phyloP scores from a whole-genome alignment of 2,329 filamentous ascomycete genomes.

The Clarireedia monteithiana region DNA sequence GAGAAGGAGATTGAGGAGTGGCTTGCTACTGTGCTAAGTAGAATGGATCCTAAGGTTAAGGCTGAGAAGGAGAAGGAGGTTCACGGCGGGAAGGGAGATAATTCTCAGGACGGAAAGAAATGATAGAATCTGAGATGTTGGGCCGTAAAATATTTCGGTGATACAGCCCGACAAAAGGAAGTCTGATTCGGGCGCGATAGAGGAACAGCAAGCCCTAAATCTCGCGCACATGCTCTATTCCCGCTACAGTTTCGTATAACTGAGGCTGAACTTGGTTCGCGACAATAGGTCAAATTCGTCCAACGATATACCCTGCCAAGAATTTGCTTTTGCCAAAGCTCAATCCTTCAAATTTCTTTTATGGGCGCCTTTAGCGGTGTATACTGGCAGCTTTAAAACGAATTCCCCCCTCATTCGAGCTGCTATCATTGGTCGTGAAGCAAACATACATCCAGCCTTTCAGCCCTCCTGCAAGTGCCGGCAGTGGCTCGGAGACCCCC shows the following conservation, averaged over 20 bases:
- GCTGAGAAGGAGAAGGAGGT: neutral
- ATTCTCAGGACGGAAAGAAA: slow-evolving; percentile 6
- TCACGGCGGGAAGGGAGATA: neutral
- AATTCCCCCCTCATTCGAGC: neutral
- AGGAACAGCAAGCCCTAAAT: neutral
- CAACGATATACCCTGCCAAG: neutral
- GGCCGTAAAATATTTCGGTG: neutral
- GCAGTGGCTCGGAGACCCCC: too few relatives aligned
- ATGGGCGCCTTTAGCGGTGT: neutral
- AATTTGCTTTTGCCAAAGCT: slow-evolving; percentile 1
- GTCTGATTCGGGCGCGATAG: neutral
- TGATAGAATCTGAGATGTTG: neutral
- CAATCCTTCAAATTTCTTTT: slow-evolving; percentile 3
- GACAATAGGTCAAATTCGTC: neutral
- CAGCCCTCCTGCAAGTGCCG: too few relatives aligned
- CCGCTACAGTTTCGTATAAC: too few relatives aligned
- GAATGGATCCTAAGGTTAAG: slow-evolving; percentile 39
- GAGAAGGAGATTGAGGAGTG: slow-evolving; percentile 56
- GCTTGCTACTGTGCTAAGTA: slow-evolving; percentile 51
- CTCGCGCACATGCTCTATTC: too few relatives aligned
- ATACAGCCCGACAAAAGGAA: neutral
- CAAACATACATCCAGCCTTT: neutral
- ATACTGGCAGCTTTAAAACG: neutral
- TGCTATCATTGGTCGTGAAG: neutral
- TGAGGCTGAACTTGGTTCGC: slow-evolving; percentile 1